A percentile compares a stretch with the other conserved stretches of the same genome.
Evolutionary conservation across 768 basidiomycete genomes (phyloP).

Genomic region (Hygrocybe punicea): DNA sequence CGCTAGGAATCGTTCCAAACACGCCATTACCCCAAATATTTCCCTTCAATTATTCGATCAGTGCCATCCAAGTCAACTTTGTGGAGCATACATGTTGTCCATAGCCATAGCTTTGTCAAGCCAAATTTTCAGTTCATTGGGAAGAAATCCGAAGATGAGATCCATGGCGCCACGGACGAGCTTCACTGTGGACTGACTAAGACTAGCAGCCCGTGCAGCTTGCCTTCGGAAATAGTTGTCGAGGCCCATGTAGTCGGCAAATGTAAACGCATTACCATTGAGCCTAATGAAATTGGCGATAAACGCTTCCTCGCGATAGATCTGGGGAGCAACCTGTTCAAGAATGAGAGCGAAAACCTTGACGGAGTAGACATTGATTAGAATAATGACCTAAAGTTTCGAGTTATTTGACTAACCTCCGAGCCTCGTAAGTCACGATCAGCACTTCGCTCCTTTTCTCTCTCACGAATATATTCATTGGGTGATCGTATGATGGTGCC

Average conservation of each 20-base stretch:
- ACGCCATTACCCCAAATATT: conserved; percentile 76
- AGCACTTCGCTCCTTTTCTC: conserved; percentile 52
- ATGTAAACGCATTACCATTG: conserved; percentile 83
- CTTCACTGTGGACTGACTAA: conserved; percentile 69
- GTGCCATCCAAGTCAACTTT: conserved; percentile 1
- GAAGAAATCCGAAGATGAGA: conserved; percentile 90
- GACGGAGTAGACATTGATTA: conserved; percentile 5
- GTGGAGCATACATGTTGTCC: conserved; percentile 62
- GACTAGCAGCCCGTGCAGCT: conserved; percentile 67
- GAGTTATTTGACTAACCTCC: conserved; percentile 48
- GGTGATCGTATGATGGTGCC: conserved; percentile 83
- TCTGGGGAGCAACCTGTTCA: conserved; percentile 67
- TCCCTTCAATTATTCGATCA: conserved; percentile 50
- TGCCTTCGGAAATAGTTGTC: conserved; percentile 94
- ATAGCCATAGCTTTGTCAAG: conserved; percentile 71
- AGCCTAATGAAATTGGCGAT: conserved; percentile 90
- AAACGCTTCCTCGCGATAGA: conserved; percentile 85
- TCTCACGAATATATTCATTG: conserved; percentile 55
- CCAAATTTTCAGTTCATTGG: conserved; percentile 79
- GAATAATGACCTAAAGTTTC: not conserved
- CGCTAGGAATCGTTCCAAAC: conserved; percentile 68
- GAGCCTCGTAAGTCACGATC: conserved; percentile 66
- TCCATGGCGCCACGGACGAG: conserved; percentile 89
- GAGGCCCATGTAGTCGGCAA: conserved; percentile 91
- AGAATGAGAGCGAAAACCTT: conserved; percentile 75